Base-by-base conservation (phyloP, 1,284 basidiomycete genomes). In the Ganoderma multipileum region DNA sequence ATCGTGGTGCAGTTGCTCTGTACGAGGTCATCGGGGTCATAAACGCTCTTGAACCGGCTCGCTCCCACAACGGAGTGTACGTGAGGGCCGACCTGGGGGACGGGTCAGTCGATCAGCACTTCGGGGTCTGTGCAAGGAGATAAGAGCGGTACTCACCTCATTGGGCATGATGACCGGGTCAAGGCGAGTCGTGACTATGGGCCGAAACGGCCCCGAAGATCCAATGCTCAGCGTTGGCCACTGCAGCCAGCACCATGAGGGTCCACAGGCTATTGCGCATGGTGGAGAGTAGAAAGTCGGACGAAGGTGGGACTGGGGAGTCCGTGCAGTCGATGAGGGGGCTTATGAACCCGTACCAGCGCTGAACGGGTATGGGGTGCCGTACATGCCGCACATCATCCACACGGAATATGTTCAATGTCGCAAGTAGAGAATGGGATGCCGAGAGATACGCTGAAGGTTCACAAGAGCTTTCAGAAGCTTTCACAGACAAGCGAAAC, bases 11-110 rank as follows among this genome's bases (percentile, higher is more conserved):
- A 76, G 39, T 72, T 66, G 50, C 72, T 73, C 41, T 73, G 57
- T 20, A 70, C 60, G 52, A 73, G 69, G 33, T 70, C 67, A 50
- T 73, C 72, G 30, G 72, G 71, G 63, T 73, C 67, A 36, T 75
- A 74, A 47, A 68, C 70, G 36, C 63, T 61, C 59, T 66, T 68
- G 69, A 77, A 74, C 26, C 70, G 71, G 64, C 66, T 76, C 18
- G 72, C 75, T 38, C 79, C 79, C 61, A 76, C 73, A 47, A 80
- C 68, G 4, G 74, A 75, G 57, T 80, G 79, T 16, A 73, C 73
- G 64, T 80, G 79, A 8, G 70, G 47, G 44, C 72, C 70, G 55
- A 76, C 18, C 74, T 72, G 58, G 1, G 0, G 18, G 47, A 23
- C 4, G 12, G 2, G 38, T 39, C 38, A 20, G 61, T 38, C 14